Conservation (phyloP, 2,329 filamentous ascomycete species). For the Phoma herbarum region DNA sequence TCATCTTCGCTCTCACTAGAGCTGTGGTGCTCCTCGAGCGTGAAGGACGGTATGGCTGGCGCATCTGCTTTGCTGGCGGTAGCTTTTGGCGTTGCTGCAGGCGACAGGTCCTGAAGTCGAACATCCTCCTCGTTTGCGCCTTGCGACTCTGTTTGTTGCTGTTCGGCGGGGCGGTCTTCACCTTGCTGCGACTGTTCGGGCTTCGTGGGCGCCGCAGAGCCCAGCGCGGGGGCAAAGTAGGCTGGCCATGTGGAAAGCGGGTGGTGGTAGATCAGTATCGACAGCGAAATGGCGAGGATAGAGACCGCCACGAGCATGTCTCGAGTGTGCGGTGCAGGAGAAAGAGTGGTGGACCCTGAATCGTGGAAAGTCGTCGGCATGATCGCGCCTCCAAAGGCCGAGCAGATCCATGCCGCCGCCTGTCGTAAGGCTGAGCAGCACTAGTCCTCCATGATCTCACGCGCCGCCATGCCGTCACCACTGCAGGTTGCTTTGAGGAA, state of each 20-base stretch:
- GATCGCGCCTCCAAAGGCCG: slow-evolving; percentile 5
- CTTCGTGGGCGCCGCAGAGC: slow-evolving; percentile 21
- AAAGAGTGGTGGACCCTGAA: slow-evolving; percentile 24
- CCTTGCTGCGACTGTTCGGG: slow-evolving; percentile 30
- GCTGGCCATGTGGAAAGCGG: slow-evolving; percentile 49
- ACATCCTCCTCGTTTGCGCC: slow-evolving; percentile 11
- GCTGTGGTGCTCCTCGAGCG: slow-evolving; percentile 48
- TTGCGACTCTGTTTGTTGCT: slow-evolving; percentile 28
- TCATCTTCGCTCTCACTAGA: slow-evolving; percentile 41
- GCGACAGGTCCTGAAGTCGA: slow-evolving; percentile 27
- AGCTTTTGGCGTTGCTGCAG: slow-evolving; percentile 48
- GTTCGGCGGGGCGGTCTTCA: slow-evolving; percentile 25
- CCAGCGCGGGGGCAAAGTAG: slow-evolving; percentile 25
- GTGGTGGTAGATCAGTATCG: slow-evolving; percentile 47
- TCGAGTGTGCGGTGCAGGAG: slow-evolving; percentile 24
- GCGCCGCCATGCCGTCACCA: slow-evolving; percentile 13
- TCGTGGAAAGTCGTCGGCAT: slow-evolving; percentile 14
- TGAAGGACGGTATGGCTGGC: slow-evolving; percentile 46
- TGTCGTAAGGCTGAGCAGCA: slow-evolving; percentile 17
- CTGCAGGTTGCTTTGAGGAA: neutral
- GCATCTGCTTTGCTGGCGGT: slow-evolving; percentile 24
- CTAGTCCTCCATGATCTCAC: slow-evolving; percentile 16
- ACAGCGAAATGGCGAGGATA: slow-evolving; percentile 49
- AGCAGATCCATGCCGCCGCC: slow-evolving; percentile 18
- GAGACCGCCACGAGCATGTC: slow-evolving; percentile 52